phyloP scores from a whole-genome alignment of 495 filamentous ascomycete species.

The Schizothecium vesticola region DNA sequence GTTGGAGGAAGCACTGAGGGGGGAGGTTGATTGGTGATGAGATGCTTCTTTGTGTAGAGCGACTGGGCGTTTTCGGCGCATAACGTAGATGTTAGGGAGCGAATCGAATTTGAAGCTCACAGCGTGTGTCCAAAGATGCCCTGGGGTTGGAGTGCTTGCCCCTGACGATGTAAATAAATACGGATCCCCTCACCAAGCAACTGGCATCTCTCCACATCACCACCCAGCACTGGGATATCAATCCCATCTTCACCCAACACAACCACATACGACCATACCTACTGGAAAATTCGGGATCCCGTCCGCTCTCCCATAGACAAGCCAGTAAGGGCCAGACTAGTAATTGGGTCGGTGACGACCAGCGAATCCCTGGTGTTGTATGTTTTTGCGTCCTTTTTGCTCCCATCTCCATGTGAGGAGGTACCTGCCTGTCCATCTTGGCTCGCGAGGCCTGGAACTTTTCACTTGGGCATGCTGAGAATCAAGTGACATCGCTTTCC shows the following conservation, averaged over 20 bases:
- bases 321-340: conserved; percentile 31
- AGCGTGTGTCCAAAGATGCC: not conserved
- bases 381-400: not conserved
- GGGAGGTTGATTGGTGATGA: not conserved
- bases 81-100: not conserved
- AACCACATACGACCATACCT: conserved; percentile 42
- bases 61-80: not conserved
- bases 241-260: not conserved
- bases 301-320: conserved; percentile 49
- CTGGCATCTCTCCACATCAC: not conserved
- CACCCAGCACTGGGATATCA: not conserved
- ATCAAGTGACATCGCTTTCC: not conserved
- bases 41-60: not conserved
- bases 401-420: no score
- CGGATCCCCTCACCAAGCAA: not conserved
- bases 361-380: conserved; percentile 24
- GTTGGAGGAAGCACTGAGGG: not conserved
- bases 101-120: not conserved
- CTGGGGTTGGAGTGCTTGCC: not conserved
- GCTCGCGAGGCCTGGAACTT: no score
- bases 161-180: not conserved
- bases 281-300: conserved; percentile 45
- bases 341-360: conserved; percentile 48
- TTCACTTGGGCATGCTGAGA: not conserved
- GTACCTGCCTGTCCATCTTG: no score